phyloP scores from a whole-genome alignment of 2,329 filamentous ascomycete species.

The Macrophomina phaseolina region DNA sequence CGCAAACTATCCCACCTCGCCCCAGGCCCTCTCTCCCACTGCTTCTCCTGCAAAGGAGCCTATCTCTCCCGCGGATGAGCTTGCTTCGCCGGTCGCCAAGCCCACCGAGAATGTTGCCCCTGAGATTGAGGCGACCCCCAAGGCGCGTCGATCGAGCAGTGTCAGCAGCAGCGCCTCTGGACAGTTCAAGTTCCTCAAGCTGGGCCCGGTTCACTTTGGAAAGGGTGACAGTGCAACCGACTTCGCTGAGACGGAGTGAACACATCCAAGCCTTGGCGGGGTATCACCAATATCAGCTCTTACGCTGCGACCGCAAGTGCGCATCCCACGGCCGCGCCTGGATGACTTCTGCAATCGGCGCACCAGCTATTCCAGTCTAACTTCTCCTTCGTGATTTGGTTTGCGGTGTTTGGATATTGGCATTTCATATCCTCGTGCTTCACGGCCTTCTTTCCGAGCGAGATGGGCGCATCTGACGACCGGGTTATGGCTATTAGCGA shows the following conservation, averaged over 20 bases:
- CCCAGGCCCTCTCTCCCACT: slow-evolving; percentile 19
- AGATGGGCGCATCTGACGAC: not conserved
- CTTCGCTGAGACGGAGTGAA: slow-evolving; percentile 42
- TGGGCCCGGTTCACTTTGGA: slow-evolving; percentile 69
- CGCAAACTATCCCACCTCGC: slow-evolving; percentile 24
- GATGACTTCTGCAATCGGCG: slow-evolving; percentile 21
- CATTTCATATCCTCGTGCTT: not conserved
- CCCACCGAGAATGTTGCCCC: slow-evolving; percentile 2
- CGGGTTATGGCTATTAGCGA: slow-evolving; percentile 2
- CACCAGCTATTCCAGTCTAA: slow-evolving; percentile 18
- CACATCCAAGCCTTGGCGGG: not conserved
- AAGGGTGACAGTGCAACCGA: slow-evolving; percentile 63
- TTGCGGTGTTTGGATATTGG: slow-evolving; percentile 10
- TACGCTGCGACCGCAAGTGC: slow-evolving; percentile 3
- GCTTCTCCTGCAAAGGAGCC: not conserved
- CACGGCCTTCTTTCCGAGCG: slow-evolving; percentile 1
- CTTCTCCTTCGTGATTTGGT: slow-evolving; percentile 13
- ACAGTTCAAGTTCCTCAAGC: slow-evolving; percentile 63
- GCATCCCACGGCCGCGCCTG: slow-evolving; percentile 15
- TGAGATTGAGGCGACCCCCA: slow-evolving; percentile 21
- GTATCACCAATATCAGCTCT: not conserved
- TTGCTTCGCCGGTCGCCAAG: slow-evolving; percentile 21
- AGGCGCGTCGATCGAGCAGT: slow-evolving; percentile 56
- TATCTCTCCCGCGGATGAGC: slow-evolving; percentile 2
- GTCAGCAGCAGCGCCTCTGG: slow-evolving; percentile 52